Conservation (phyloP, 208 protist species). For the Acanthamoeba divionensis region DNA sequence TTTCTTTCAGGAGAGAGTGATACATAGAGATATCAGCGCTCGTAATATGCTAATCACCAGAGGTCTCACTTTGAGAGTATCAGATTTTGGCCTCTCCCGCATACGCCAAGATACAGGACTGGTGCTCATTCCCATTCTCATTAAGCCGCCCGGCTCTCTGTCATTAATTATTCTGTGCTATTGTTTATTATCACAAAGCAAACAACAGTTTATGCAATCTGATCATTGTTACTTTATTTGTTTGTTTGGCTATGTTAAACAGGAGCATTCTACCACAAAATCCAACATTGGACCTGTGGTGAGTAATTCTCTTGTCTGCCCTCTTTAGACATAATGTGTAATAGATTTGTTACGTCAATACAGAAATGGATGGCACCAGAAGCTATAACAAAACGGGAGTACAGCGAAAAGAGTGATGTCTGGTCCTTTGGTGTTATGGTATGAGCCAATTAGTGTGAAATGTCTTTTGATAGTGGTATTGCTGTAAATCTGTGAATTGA, state of each 20-base stretch:
- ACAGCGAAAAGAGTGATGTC: conserved; percentile 26
- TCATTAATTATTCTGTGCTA: too few species aligned
- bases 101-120: conserved; percentile 22
- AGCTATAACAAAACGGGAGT: conserved; percentile 20
- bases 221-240: too few species aligned
- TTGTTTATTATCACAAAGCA: too few species aligned
- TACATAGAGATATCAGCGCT: conserved; percentile 8
- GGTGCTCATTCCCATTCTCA: too few species aligned
- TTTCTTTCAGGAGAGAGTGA: conserved; percentile 13
- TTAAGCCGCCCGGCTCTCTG: too few species aligned
- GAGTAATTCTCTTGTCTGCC: neutral
- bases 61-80: neutral
- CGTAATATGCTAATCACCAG: conserved; percentile 33
- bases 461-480: neutral
- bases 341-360: neutral
- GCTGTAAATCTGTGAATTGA: too few species aligned
- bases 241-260: too few species aligned
- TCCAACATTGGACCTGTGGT: conserved; percentile 36
- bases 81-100: conserved; percentile 18
- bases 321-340: neutral
- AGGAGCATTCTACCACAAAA: conserved; percentile 26
- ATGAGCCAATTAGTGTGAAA: neutral
- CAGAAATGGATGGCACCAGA: conserved; percentile 50
- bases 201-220: too few species aligned
- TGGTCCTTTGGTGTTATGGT: conserved; percentile 37